A percentile compares a stretch with the other conserved stretches of the same genome.
These are phyloP conservation scores for Pythium brachiatum DNA, from an alignment of 352 stramenopile species.

Conservation along the genomic window DNA sequence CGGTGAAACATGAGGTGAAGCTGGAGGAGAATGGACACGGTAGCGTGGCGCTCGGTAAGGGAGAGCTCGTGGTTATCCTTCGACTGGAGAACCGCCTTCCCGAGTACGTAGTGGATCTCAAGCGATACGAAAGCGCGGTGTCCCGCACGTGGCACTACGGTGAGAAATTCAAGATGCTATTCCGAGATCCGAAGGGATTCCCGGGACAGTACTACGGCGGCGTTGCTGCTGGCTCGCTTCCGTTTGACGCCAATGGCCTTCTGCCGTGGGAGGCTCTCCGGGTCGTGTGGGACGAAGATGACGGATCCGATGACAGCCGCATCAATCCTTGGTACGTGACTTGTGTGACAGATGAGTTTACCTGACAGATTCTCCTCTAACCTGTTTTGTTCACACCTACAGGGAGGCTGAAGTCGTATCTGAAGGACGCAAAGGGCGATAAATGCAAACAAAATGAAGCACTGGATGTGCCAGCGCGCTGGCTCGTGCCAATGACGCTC, in stretches of 20 bases:
- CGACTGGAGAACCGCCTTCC: conserved; percentile 80
- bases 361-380: neutral
- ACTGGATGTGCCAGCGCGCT: neutral
- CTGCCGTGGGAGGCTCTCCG: conserved; percentile 79
- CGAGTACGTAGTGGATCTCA: conserved; percentile 70
- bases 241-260: conserved; percentile 54
- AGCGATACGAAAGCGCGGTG: conserved; percentile 63
- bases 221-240: conserved; percentile 61
- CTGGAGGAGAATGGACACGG: neutral
- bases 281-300: conserved; percentile 84
- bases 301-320: conserved; percentile 74
- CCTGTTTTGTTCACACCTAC: neutral
- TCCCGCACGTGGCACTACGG: conserved; percentile 55
- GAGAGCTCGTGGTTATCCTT: conserved; percentile 53
- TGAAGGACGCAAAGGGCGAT: conserved; percentile 21
- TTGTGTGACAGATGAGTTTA: neutral
- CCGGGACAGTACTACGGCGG: conserved; percentile 73
- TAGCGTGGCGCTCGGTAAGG: conserved; percentile 3
- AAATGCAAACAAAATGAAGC: conserved; percentile 1
- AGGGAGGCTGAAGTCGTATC: conserved; percentile 24
- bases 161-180: conserved; percentile 78
- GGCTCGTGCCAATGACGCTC: neutral
- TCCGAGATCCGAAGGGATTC: conserved; percentile 63
- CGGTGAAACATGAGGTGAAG: neutral
- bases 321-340: conserved; percentile 81